Evolutionary conservation across 768 basidiomycete species (phyloP), one percentile per base, ranked within the genome.

Genomic region (Pulveroboletus sp.): DNA sequence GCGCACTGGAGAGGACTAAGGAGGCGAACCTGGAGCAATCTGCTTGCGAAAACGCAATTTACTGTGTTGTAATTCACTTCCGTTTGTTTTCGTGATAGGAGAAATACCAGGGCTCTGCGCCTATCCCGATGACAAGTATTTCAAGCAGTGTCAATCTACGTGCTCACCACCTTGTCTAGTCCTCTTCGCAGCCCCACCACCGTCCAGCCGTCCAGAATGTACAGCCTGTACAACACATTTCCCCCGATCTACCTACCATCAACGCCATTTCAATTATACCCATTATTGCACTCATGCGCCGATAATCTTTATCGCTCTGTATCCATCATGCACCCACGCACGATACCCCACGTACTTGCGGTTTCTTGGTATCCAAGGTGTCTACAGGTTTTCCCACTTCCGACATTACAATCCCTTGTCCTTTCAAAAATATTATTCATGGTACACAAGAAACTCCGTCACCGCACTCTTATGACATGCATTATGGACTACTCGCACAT

Each of bases 251-350:
- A 48, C 43, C 58, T 36, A 33, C 36, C 51, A 48, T 48, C 55
- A 38, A 32, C 36, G 41, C 48, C 46, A 49, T 44, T 25, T 40
- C 56, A 52, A 47, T 52, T 49, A 66, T 66, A 65, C 54, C 61
- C 51, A 24, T 41, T 56, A 58, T 41, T 56, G 56, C 61, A 55
- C 46, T 50, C 64, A 56, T 61, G 54, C 65, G 61, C 44, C 56
- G 55, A 52, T 62, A 65, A 60, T 57, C 47, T 44, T 66, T 62
- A 62, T 61, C 64, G 52, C 57, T 67, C 38, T 67, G 67, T 68
- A 66, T 69, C 65, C 60, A 62, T 65, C 63, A 56, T 58, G 53
- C 65, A 57, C 38, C 41, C 53, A 64, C 56, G 51, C 57, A 59
- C 40, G 59, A 64, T 66, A 66, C 56, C 57, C 59, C 50, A 48